phyloP scores from a whole-genome alignment of 2,329 filamentous ascomycete species.

The Colletotrichum costaricense region DNA sequence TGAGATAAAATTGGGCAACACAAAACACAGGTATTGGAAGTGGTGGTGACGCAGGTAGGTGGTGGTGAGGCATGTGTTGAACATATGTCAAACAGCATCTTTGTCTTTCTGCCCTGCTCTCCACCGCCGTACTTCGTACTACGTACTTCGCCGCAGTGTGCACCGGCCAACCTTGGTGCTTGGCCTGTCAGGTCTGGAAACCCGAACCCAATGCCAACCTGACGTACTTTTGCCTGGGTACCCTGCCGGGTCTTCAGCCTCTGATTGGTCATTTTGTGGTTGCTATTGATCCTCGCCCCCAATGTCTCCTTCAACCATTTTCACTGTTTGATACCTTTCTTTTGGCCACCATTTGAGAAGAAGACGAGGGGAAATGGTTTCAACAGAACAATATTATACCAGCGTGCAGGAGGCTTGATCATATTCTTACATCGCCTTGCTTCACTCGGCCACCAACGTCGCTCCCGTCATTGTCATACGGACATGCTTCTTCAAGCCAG shows the following conservation, averaged over 20 bases:
- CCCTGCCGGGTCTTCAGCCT: background rate
- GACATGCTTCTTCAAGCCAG: background rate
- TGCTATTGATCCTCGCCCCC: background rate
- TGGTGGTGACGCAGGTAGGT: background rate
- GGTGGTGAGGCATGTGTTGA: background rate
- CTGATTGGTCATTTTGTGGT: background rate
- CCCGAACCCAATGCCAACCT: slow-evolving; percentile 12
- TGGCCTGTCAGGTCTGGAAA: slow-evolving; percentile 3
- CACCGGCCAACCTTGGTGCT: slow-evolving; percentile 2
- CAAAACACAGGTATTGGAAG: background rate
- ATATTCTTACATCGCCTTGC: background rate
- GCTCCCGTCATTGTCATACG: background rate
- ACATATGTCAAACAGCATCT: background rate
- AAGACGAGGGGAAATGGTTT: too few species aligned
- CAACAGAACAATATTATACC: background rate
- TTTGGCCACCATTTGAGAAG: too few species aligned
- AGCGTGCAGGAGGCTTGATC: background rate
- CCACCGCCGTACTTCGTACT: background rate
- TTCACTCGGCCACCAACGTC: background rate
- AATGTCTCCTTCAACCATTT: background rate
- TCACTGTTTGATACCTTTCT: background rate
- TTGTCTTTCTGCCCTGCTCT: background rate
- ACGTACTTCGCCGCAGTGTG: background rate
- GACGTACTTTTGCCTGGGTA: slow-evolving; percentile 15
- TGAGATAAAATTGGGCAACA: background rate